phyloP scores from a whole-genome alignment of 495 filamentous ascomycete genomes.

The Rostrohypoxylon terebratum region DNA sequence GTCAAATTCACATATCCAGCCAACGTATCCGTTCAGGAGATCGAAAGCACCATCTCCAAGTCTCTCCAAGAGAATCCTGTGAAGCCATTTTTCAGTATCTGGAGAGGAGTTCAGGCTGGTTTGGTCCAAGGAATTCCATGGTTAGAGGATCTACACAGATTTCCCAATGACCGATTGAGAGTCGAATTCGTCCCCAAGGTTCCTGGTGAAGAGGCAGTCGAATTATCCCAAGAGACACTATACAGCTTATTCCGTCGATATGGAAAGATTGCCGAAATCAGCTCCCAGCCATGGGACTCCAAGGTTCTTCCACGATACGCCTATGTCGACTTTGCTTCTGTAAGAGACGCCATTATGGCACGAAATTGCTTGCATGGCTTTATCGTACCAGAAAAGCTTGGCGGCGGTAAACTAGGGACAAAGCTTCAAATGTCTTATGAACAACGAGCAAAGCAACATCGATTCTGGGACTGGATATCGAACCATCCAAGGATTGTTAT shows the following conservation, averaged over 20 bases:
- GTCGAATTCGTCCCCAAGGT: slow-evolving; percentile 85
- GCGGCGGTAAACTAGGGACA: slow-evolving; percentile 80
- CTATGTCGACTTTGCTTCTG: slow-evolving; percentile 75
- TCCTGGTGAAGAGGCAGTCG: slow-evolving; percentile 72
- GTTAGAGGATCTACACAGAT: slow-evolving; percentile 91
- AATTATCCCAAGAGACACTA: slow-evolving; percentile 86
- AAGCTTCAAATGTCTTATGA: slow-evolving; percentile 84
- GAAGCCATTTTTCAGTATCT: slow-evolving; percentile 89
- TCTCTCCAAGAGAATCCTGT: slow-evolving; percentile 76
- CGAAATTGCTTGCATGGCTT: slow-evolving; percentile 94
- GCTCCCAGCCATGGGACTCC: slow-evolving; percentile 80
- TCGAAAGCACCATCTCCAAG: slow-evolving; percentile 62
- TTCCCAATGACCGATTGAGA: slow-evolving; percentile 77
- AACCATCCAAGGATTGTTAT: slow-evolving; percentile 90
- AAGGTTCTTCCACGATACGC: slow-evolving; percentile 85
- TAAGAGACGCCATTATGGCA: slow-evolving; percentile 83
- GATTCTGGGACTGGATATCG: slow-evolving; percentile 88
- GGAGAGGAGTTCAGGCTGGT: slow-evolving; percentile 73
- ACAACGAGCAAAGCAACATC: slow-evolving; percentile 76
- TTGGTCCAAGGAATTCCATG: slow-evolving; percentile 88
- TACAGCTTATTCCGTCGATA: slow-evolving; percentile 91
- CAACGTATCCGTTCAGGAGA: slow-evolving; percentile 64
- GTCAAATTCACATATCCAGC: slow-evolving; percentile 81
- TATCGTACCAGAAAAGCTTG: slow-evolving; percentile 68
- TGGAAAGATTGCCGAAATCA: slow-evolving; percentile 87